Conservation (phyloP, 768 basidiomycete species). For the Naganishia vishniacii region DNA sequence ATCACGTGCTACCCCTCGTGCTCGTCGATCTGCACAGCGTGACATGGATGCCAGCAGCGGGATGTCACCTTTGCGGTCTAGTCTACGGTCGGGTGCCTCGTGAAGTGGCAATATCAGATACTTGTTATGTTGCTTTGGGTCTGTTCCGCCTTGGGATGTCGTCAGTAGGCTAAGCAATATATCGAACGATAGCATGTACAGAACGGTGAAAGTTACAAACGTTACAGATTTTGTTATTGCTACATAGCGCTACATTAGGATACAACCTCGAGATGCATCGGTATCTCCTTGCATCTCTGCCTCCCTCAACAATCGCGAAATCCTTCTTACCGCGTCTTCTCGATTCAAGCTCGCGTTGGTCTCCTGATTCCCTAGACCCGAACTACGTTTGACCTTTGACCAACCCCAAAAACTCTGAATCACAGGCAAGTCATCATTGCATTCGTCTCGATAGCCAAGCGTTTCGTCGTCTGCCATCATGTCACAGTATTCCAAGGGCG, state of each 20-base stretch:
- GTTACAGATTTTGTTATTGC: neutral
- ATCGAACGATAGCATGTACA: neutral
- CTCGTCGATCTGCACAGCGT: neutral
- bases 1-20: neutral
- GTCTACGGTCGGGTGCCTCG: neutral
- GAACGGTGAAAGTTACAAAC: neutral
- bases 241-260: conserved; percentile 8
- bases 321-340: conserved; percentile 10
- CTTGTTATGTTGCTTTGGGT: no score
- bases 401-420: conserved; percentile 28
- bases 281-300: conserved; percentile 17
- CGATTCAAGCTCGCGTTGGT: neutral
- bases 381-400: conserved; percentile 15
- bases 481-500: conserved; percentile 23
- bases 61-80: neutral
- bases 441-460: no score
- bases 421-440: conserved; percentile 19
- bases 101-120: no score
- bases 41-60: neutral
- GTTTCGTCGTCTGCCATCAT: neutral
- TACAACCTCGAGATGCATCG: neutral
- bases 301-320: conserved; percentile 3
- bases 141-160: no score
- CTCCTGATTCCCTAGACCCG: conserved; percentile 4
- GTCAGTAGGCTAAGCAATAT: no score